Evolutionary conservation across 2,329 filamentous ascomycete species (phyloP).

Genomic region (Penicillium sp.): DNA sequence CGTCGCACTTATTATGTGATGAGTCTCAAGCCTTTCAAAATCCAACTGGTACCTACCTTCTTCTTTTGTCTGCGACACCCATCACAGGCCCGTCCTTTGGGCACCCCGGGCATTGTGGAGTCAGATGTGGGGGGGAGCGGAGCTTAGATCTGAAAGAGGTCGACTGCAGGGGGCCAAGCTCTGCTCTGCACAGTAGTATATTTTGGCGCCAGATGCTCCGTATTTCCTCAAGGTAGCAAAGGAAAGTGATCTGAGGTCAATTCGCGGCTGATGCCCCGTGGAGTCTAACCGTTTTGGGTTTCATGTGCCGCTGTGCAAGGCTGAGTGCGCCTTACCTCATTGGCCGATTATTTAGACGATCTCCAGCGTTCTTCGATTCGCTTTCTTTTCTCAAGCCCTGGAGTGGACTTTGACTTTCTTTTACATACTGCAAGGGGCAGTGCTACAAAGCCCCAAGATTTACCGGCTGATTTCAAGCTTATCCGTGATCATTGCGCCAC

Average conservation of each 20-base stretch:
- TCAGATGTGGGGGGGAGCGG: not conserved
- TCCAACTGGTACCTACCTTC: slow-evolving; percentile 42
- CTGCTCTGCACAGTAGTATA: not conserved
- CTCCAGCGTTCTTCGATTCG: not conserved
- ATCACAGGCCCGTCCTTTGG: slow-evolving; percentile 53
- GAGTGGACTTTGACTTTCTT: no score
- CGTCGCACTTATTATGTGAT: slow-evolving; percentile 48
- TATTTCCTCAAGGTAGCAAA: not conserved
- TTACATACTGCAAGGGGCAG: not conserved
- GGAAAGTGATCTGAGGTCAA: not conserved
- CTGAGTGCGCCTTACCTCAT: slow-evolving; percentile 3
- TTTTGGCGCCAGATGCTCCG: not conserved
- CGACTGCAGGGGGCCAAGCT: not conserved
- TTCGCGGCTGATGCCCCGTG: not conserved
- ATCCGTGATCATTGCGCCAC: not conserved
- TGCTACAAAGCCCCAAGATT: not conserved
- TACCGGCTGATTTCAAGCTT: not conserved
- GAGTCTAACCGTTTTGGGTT: slow-evolving; percentile 17
- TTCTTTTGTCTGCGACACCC: slow-evolving; percentile 56
- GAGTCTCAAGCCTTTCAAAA: not conserved
- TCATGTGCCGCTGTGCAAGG: slow-evolving; percentile 14
- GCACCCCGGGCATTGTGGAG: slow-evolving; percentile 53
- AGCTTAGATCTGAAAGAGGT: slow-evolving; percentile 3
- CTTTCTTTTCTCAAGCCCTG: not conserved
- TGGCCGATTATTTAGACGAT: not conserved